Base-by-base conservation (phyloP, 345 rosid genomes). In the Corchorus olitorius region DNA sequence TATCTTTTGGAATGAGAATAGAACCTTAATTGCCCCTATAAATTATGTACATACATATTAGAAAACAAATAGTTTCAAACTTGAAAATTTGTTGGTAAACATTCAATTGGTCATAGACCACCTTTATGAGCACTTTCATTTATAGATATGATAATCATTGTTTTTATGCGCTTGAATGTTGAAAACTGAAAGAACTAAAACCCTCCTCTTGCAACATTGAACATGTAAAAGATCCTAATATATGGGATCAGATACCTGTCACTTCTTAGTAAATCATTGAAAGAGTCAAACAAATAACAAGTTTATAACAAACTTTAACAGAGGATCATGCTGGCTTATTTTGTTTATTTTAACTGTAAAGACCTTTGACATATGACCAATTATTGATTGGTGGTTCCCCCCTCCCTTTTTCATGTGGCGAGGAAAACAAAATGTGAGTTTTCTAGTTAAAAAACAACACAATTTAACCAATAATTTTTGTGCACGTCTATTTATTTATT, bases 311-410 rank as follows among this genome's bases (percentile, higher is more conserved):
- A 34, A 33, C 27, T 70, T 8, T 14, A 49, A 53, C 15, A 52
- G 27, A 52, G 34, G 45, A 50, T 50, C 45, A 16, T 50, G n/a
- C 73, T 50, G 27, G 45, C 50, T 69, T 15, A 33, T 69, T 69
- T 70, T 34, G 46, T 70, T 70, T 34, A 34, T 46, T 52, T 50
- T 16, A 50, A 70, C 59, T 34, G 1, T 50, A 70, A 33, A 27
- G 22, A 50, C 13, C 45, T 15, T 35, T 34, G 73, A 15, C 59
- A 50, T 70, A 50, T 70, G 3, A 52, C 27, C 73, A 70, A 6
- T 50, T 70, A 34, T 70, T 70, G 73, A 70, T 52, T 19, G 20
- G n/a, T n/a, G n/a, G n/a, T n/a, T n/a, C n/a, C n/a, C n/a, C n/a
- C n/a, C n/a, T n/a, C n/a, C n/a, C n/a, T n/a, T n/a, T n/a, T n/a